Conservation (phyloP, 2,329 filamentous ascomycete genomes). For the Neopestalotiopsis rosae region DNA sequence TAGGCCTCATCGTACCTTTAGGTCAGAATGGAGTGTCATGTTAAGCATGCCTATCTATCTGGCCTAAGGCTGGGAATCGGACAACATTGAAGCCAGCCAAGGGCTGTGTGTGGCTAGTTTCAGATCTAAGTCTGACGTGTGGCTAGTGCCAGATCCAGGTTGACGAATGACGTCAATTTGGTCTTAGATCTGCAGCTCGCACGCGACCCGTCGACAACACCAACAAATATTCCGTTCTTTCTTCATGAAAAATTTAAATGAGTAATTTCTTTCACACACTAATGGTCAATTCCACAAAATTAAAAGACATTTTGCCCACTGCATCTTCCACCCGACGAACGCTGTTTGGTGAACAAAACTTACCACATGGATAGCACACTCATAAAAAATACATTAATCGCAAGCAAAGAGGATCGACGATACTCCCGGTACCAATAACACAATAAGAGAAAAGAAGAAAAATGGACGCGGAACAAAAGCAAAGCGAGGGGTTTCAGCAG, state of each 20-base stretch:
- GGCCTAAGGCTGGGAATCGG: too few species aligned
- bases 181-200: neutral
- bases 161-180: neutral
- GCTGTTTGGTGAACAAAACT: neutral
- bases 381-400: neutral
- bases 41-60: too few species aligned
- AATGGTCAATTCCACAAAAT: neutral
- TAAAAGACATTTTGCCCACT: neutral
- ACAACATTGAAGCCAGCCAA: too few species aligned
- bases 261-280: neutral
- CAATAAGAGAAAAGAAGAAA: neutral
- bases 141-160: too few species aligned
- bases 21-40: too few species aligned
- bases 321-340: neutral
- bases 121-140: too few species aligned
- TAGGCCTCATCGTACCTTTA: too few species aligned
- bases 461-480: slow-evolving; percentile 3
- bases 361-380: neutral
- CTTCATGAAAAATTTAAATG: neutral
- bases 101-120: too few species aligned
- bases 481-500: neutral
- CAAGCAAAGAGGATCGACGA: neutral
- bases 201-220: neutral
- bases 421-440: neutral
- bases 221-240: neutral